phyloP scores from a whole-genome alignment of 257 asterid species.

The Gynochthodes officinalis region DNA sequence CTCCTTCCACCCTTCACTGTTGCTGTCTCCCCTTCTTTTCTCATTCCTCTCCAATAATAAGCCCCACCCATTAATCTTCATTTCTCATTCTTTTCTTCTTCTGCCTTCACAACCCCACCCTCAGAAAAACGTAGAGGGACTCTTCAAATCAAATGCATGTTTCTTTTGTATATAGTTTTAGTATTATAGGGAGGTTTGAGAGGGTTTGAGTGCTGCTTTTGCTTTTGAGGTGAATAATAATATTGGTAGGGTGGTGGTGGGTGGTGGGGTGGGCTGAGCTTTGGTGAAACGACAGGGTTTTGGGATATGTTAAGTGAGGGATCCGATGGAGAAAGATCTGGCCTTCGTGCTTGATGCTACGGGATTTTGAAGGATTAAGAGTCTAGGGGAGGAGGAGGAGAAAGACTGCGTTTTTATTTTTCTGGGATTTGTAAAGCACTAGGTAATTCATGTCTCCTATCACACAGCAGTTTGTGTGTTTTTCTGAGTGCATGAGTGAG shows the following conservation, averaged over 20 bases:
- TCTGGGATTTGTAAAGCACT: slow-evolving; percentile 14
- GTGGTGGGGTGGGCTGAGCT: not conserved
- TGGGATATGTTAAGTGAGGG: slow-evolving; percentile 12
- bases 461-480: slow-evolving; percentile 15
- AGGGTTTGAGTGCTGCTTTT: not conserved
- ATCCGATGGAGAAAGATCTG: slow-evolving; percentile 59
- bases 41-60: slow-evolving; percentile 5
- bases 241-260: not conserved
- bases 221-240: slow-evolving; percentile 1
- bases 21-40: not conserved
- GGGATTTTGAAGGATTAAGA: slow-evolving; percentile 42
- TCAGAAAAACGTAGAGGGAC: not conserved
- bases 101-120: not conserved
- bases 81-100: slow-evolving; percentile 2
- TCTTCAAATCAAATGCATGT: not conserved
- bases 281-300: not conserved
- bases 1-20: slow-evolving; percentile 2
- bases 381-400: slow-evolving; percentile 1
- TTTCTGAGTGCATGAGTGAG: slow-evolving; percentile 27
- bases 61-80: not conserved
- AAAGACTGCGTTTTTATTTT: slow-evolving; percentile 32
- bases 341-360: slow-evolving; percentile 71
- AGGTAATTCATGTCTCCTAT: slow-evolving; percentile 32
- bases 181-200: not conserved
- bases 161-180: not conserved